Evolutionary conservation across 345 rosid genomes (phyloP).

Genomic region (Excoecaria cochinchinensis): DNA sequence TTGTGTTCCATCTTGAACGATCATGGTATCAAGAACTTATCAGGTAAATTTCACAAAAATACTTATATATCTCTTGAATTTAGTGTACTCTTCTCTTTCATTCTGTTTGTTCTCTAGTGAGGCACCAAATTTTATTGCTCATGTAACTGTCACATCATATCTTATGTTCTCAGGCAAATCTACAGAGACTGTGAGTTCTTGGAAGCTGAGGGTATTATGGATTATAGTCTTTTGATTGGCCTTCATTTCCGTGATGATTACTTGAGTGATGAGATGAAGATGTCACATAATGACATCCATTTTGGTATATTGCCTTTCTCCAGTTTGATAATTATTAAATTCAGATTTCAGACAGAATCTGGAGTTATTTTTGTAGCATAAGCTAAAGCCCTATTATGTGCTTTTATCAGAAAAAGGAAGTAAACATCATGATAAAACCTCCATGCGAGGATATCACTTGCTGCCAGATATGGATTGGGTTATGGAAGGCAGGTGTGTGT

Average conservation of each 20-base stretch:
- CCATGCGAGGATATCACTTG: constrained; percentile 57
- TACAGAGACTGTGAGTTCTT: constrained; percentile 65
- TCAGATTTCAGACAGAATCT: neutral
- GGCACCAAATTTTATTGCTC: neutral
- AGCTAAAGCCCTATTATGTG: neutral
- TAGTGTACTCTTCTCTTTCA: neutral
- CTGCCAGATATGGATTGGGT: constrained; percentile 63
- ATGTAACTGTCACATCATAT: neutral
- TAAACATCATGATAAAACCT: constrained; percentile 31
- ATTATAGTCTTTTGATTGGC: constrained; percentile 68
- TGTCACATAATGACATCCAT: constrained; percentile 21
- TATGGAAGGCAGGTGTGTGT: constrained; percentile 46
- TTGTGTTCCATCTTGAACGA: constrained; percentile 48
- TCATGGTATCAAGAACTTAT: constrained; percentile 61
- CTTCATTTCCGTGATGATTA: constrained; percentile 55
- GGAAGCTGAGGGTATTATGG: constrained; percentile 69
- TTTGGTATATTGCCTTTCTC: constrained; percentile 20
- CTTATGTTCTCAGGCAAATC: constrained; percentile 46
- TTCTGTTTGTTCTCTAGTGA: neutral
- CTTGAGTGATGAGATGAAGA: constrained; percentile 28
- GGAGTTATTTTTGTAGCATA: neutral
- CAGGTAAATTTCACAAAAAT: constrained; percentile 24
- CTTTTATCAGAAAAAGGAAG: constrained; percentile 35
- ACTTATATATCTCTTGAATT: neutral
- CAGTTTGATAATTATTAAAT: neutral